Evolutionary conservation across 768 basidiomycete genomes (phyloP).

Genomic region (Suillus americanus): DNA sequence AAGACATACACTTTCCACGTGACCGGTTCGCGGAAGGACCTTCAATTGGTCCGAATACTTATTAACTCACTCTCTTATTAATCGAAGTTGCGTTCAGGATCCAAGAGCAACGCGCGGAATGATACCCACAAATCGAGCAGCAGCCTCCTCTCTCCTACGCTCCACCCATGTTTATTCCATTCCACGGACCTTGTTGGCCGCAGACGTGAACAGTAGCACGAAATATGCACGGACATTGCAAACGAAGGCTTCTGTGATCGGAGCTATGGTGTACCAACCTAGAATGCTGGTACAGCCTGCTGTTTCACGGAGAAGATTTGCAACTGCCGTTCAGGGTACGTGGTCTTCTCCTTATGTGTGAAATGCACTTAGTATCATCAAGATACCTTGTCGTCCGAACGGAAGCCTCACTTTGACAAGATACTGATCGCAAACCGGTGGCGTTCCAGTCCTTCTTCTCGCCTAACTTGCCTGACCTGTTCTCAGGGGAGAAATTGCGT

Average conservation of each 20-base stretch:
- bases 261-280: background rate
- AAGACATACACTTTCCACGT: background rate
- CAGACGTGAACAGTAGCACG: background rate
- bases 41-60: background rate
- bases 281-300: background rate
- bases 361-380: background rate
- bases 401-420: constrained; percentile 77
- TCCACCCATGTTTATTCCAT: background rate
- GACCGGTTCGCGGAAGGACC: background rate
- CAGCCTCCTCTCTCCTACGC: constrained; percentile 23
- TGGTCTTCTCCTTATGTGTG: background rate
- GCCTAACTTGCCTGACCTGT: background rate
- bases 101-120: constrained; percentile 11
- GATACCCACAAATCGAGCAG: constrained; percentile 32
- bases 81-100: background rate
- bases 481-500: constrained; percentile 89
- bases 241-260: background rate
- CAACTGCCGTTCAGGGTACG: constrained; percentile 20
- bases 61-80: background rate
- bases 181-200: background rate
- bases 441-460: constrained; percentile 7
- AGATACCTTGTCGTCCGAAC: constrained; percentile 5
- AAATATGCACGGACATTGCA: constrained; percentile 1
- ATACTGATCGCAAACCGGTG: constrained; percentile 90
- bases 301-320: constrained; percentile 15